Evolutionary conservation across 306 rosid species (phyloP), one percentile per base, ranked within the genome.

Genomic region (Quercus robur): DNA sequence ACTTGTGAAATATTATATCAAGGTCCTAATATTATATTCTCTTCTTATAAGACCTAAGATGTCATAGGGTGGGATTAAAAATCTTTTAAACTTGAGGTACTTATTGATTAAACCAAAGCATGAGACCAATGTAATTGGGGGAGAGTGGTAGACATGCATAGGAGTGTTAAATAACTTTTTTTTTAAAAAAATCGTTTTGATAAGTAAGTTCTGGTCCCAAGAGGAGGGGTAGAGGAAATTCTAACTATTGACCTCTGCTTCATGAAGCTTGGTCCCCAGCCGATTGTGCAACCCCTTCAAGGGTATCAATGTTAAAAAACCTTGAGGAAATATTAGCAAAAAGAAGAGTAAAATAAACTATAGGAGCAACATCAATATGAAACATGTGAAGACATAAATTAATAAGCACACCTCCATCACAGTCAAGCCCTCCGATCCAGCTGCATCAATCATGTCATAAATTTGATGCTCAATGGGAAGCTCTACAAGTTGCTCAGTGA

Each of bases 381-480:
- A 70, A 30, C 12, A 81, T 77, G 80, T 52, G 18, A 81, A 78
- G 54, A 78, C 51, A 75, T 31, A 70, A 74, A 82, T 74, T 56
- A 81, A 76, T 57, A 66, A 19, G 71, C 86, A 59, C 61, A 93
- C 99, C 98, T 91, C 91, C 87, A 85, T 86, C 81, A 81, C 46
- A 76, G 92, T 82, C 84, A 90, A 80, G 77, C 98, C 97, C 80
- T 69, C 78, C 15, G 91, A 86, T 63, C 94, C 97, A 33, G 97
- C 84, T 67, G 92, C 85, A 76, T 94, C 93, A 76, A 94, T 88
- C 80, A 91, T 80, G 77, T 94, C 91, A 81, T 85, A 86, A 70
- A 94, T 87, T 82, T 90, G 94, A 78, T 83, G 88, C 82, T 94
- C 95, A 69, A 91, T 81, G 0, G 95, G 95, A 78, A 94, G 93